Evolutionary conservation across 805 yeast genomes (phyloP).

Genomic region (Barnettozyma sp.): DNA sequence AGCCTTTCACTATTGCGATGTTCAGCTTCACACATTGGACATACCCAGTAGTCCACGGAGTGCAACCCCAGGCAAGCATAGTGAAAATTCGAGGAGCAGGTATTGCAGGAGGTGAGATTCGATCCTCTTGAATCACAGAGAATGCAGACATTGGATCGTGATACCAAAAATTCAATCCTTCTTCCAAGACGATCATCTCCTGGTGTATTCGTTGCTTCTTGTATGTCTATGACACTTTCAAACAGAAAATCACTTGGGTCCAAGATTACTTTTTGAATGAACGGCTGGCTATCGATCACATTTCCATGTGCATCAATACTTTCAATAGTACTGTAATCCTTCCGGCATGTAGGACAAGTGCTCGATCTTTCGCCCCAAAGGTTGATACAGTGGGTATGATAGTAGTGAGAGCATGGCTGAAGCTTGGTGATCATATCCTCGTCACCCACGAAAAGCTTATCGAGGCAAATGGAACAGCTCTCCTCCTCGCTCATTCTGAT

Average conservation of each 20-base stretch:
- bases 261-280: constrained; percentile 12
- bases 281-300: constrained; percentile 8
- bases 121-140: constrained; percentile 20
- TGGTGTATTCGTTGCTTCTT: constrained; percentile 4
- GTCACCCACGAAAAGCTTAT: constrained; percentile 23
- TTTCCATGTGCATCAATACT: constrained; percentile 21
- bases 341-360: constrained; percentile 57
- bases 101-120: constrained; percentile 20
- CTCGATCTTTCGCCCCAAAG: constrained; percentile 53
- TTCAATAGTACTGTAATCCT: constrained; percentile 35
- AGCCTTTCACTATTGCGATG: constrained; percentile 27
- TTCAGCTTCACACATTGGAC: constrained; percentile 44
- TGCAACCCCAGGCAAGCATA: constrained; percentile 32
- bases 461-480: constrained; percentile 61
- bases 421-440: constrained; percentile 24
- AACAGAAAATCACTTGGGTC: constrained; percentile 15
- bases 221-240: constrained; percentile 8
- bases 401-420: constrained; percentile 46
- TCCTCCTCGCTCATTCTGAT: constrained; percentile 14
- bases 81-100: constrained; percentile 37
- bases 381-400: constrained; percentile 50
- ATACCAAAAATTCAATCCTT: constrained; percentile 18
- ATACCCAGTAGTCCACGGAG: constrained; percentile 32
- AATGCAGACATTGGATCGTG: constrained; percentile 19
- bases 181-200: constrained; percentile 12